Base-by-base conservation (phyloP, 805 yeast genomes). In the Wickerhamomyces tratensis region DNA sequence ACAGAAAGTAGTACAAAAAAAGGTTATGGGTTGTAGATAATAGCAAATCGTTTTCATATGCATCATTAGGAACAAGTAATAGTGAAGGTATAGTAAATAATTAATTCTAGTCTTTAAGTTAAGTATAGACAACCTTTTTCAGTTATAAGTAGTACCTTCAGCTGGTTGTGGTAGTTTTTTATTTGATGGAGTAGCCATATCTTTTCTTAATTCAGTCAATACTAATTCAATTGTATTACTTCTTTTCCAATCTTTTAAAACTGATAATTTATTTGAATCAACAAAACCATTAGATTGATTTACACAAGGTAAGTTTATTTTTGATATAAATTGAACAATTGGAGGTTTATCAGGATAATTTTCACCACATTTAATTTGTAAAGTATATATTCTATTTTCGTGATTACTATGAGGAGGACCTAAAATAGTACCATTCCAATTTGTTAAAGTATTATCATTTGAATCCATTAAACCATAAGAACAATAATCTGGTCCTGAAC, bases 401-500 rank as follows among this genome's bases (percentile, higher is more conserved):
- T 91, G 97, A 27, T 76, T 68, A 40, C 79, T 77, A 56, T 85
- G 95, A 33, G 98, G 98, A 5, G 99, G 98, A 0, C 99, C 99
- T 49, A 93, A 69, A 41, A 93, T 91, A 33, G 99, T 93, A 11
- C 97, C 98, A 64, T 89, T 93, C 99, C 99, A 93, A 54, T 82
- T 65, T 10, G 95, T 84, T 95, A 93, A 86, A 41, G 88, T 69
- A 51, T 89, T 86, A 60, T 93, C 99, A 54, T 86, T 95, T 48
- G 83, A 79, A 54, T 86, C 91, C 25, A 86, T 79, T 39, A 93
- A 72, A 0, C 99, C 99, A 56, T 93, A 87, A 25, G 98, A 91
- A 61, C 96, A 89, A 13, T 95, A 85, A 62, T 93, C 98, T 26
- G 97, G 93, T 20, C 98, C 97, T 39, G 86, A 70, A 20, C 98